Evolutionary conservation across 179 eudicot genomes (phyloP).

Genomic region (Dionaea muscipula): DNA sequence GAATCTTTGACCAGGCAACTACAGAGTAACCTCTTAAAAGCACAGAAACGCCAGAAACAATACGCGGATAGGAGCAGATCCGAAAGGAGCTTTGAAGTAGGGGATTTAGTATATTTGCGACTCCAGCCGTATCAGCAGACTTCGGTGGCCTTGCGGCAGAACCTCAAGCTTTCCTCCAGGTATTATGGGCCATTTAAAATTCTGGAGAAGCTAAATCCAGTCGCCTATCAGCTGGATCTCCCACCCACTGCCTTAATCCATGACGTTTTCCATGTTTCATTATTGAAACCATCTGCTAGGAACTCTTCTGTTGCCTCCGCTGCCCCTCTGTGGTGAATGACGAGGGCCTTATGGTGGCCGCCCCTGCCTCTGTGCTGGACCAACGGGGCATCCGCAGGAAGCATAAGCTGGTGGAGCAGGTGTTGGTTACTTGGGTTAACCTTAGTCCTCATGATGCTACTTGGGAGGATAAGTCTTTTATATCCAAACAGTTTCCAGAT

Average conservation of each 20-base stretch:
- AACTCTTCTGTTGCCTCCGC: not conserved
- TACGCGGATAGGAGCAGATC: not conserved
- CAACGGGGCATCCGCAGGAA: not conserved
- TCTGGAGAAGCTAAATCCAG: not conserved
- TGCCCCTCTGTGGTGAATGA: not conserved
- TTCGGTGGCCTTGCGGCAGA: not conserved
- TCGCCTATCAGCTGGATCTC: not conserved
- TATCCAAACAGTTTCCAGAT: no score
- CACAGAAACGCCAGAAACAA: not conserved
- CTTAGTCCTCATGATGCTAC: not conserved
- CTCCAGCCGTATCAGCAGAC: not conserved
- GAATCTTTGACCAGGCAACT: no score
- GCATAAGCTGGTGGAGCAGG: not conserved
- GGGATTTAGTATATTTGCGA: not conserved
- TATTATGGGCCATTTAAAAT: not conserved
- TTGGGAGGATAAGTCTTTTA: not conserved
- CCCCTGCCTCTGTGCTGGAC: not conserved
- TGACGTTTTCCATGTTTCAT: not conserved
- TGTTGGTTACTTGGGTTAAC: not conserved
- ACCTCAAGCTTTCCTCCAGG: not conserved
- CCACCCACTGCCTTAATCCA: not conserved
- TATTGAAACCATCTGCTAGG: not conserved
- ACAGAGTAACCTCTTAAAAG: no score
- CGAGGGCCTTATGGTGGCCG: not conserved
- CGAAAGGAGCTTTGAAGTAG: not conserved